phyloP scores from a whole-genome alignment of 2,329 filamentous ascomycete genomes.

The Sclerotinia minor region DNA sequence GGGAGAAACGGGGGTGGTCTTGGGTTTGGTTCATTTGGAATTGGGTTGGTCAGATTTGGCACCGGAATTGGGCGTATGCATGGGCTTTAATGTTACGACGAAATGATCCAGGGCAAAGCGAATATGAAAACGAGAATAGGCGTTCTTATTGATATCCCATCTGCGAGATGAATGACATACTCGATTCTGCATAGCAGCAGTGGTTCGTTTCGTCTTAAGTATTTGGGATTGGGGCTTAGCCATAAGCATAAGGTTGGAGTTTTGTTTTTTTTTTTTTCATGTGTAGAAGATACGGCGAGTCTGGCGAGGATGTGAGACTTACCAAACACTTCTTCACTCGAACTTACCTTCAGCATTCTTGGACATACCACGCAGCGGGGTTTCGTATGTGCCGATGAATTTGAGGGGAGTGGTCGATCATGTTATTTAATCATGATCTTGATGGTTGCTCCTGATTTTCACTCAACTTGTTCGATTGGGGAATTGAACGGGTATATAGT shows the following conservation, averaged over 20 bases:
- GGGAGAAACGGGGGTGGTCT: slow-evolving; percentile 1
- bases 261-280: not conserved
- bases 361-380: not conserved
- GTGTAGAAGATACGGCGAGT: not conserved
- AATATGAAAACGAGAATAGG: not conserved
- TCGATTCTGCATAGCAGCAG: slow-evolving; percentile 17
- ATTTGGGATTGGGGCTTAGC: not conserved
- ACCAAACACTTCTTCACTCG: not conserved
- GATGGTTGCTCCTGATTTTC: not conserved
- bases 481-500: too few species aligned
- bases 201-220: slow-evolving; percentile 8
- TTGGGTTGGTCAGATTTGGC: not conserved
- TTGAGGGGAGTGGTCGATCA: not conserved
- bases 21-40: slow-evolving; percentile 1
- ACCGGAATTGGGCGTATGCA: not conserved
- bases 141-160: slow-evolving; percentile 21
- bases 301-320: not conserved
- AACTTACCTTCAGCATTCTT: not conserved
- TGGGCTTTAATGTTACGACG: slow-evolving; percentile 11
- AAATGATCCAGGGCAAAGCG: not conserved
- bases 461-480: not conserved
- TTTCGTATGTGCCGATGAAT: not conserved
- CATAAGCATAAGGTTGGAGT: slow-evolving; percentile 8
- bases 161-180: slow-evolving; percentile 6
- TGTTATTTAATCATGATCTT: not conserved